A percentile compares a stretch with the other conserved stretches of the same genome.
These are phyloP conservation scores for Aspergillus luchuensis DNA, from an alignment of 2,329 filamentous ascomycete species.

Conservation along the genomic window DNA sequence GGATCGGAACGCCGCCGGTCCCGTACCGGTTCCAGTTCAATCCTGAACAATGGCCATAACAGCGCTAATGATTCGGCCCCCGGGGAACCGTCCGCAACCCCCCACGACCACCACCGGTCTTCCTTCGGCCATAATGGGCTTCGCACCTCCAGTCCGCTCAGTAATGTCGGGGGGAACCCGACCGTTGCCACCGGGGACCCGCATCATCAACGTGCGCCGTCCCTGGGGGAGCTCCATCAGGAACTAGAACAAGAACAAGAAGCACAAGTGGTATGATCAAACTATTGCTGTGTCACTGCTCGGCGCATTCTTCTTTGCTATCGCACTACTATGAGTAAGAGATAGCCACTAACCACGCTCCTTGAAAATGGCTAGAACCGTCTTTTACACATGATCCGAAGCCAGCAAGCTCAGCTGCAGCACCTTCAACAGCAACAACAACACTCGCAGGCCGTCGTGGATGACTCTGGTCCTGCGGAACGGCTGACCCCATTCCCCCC, in stretches of 20 bases:
- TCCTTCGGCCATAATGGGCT: slow-evolving; percentile 42
- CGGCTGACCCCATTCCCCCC: slow-evolving; percentile 43
- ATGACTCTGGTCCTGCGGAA: slow-evolving; percentile 49
- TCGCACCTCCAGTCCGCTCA: slow-evolving; percentile 45
- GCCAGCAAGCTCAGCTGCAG: slow-evolving; percentile 50
- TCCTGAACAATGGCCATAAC: slow-evolving; percentile 36
- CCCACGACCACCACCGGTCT: slow-evolving; percentile 43
- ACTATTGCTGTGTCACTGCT: slow-evolving; percentile 5
- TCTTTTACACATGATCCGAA: slow-evolving; percentile 53
- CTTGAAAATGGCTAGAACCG: slow-evolving; percentile 43
- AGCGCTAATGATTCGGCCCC: slow-evolving; percentile 28
- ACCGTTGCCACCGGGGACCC: slow-evolving; percentile 48
- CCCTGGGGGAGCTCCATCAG: slow-evolving; percentile 53
- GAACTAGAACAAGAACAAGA: slow-evolving; percentile 55
- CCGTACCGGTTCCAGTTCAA: slow-evolving; percentile 42
- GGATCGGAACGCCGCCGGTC: slow-evolving; percentile 49
- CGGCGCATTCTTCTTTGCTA: neutral
- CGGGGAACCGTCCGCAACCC: slow-evolving; percentile 36
- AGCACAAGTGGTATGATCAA: slow-evolving; percentile 50
- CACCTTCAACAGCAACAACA: slow-evolving; percentile 41
- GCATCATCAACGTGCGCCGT: slow-evolving; percentile 51
- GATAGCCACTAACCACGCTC: slow-evolving; percentile 11
- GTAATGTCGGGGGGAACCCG: slow-evolving; percentile 45
- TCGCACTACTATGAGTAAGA: slow-evolving; percentile 3
- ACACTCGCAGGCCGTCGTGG: slow-evolving; percentile 38